A percentile compares a stretch with the other conserved stretches of the same genome.
Evolutionary conservation across 1,284 basidiomycete genomes (phyloP).

Genomic region (Malassezia sp.): DNA sequence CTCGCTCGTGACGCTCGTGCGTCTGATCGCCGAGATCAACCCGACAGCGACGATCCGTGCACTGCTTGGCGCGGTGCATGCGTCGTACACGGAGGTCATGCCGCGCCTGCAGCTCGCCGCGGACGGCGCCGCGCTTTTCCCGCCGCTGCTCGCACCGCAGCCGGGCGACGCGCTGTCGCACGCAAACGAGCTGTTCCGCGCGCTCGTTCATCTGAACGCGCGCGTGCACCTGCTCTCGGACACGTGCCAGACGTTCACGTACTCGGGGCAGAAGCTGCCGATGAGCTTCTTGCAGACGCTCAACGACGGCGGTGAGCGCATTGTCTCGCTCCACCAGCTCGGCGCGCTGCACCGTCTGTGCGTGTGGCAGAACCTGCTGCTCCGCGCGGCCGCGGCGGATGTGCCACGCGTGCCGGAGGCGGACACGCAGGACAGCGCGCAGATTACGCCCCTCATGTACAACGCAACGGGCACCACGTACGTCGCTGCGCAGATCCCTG

Average conservation of each 20-base stretch:
- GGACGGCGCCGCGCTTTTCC: background rate
- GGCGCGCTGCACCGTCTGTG: slow-evolving; percentile 72
- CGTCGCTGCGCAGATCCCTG: slow-evolving; percentile 67
- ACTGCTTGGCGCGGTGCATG: slow-evolving; percentile 61
- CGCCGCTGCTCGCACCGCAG: slow-evolving; percentile 17
- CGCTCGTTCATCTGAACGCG: slow-evolving; percentile 65
- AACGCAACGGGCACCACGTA: slow-evolving; percentile 55
- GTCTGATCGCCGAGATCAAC: slow-evolving; percentile 75
- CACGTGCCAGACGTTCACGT: slow-evolving; percentile 73
- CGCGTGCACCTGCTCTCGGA: slow-evolving; percentile 75
- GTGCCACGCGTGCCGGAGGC: slow-evolving; percentile 12
- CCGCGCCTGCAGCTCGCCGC: too few species aligned
- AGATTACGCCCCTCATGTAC: slow-evolving; percentile 9
- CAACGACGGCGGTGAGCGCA: slow-evolving; percentile 51
- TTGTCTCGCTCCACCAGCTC: slow-evolving; percentile 51
- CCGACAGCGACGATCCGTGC: slow-evolving; percentile 64
- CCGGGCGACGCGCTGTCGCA: slow-evolving; percentile 26
- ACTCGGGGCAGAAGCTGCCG: slow-evolving; percentile 60
- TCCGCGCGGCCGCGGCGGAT: slow-evolving; percentile 51
- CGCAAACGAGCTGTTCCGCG: slow-evolving; percentile 62
- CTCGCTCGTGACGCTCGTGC: slow-evolving; percentile 73
- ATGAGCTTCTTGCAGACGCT: slow-evolving; percentile 66
- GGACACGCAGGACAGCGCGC: slow-evolving; percentile 9
- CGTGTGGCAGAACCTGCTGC: slow-evolving; percentile 72
- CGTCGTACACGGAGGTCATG: slow-evolving; percentile 61